Base-by-base conservation (phyloP, 345 rosid genomes). In the Camelina sativa region DNA sequence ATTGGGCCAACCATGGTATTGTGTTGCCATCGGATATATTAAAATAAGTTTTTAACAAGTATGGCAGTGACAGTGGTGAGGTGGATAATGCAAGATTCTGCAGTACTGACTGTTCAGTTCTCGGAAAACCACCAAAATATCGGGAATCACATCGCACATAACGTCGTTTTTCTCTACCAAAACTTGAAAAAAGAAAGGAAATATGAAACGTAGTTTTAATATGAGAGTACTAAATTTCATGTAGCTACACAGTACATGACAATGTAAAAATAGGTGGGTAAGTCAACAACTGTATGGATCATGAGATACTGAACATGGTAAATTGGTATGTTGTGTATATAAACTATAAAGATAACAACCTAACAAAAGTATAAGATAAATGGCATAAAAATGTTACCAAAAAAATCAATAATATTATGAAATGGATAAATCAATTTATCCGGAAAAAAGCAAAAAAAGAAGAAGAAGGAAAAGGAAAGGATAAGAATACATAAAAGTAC, bases 401-500 rank as follows among this genome's bases (percentile, higher is more conserved):
- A 34, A 9, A 6, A 6, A 34, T 6, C 8, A 34, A 32, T 5
- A 34, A 34, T 34, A 34, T 6, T 7, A 6, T 7, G 50, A n/a
- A 46, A 46, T 46, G 50, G 50, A 46, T 46, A 46, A 46, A 34
- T 34, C 4, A 44, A 6, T 4, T 46, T 47, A 7, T 44, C 48
- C 48, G 48, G 48, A 15, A 15, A 12, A 43, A 43, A 43, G 5
- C 6, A 1, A 13, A 13, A 12, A 43, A 43, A 5, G 5, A 16
- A 1, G 7, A 17, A n/a, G 16, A 47, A 47, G 20, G 0, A 16
- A 47, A 22, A 25, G 35, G 40, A 54, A 1, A 59, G 46, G 79
- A 76, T 69, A 76, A 76, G 67, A 59, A 44, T 15, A 73, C 76
- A 55, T 63, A 15, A 30, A 76, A 76, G 71, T 76, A 70, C 65